Percentiles rank a stretch among this genome's conserved stretches.
These are phyloP conservation scores for Alternaria gansuensis DNA, from an alignment of 2,329 filamentous ascomycete genomes.

Conservation along the genomic window DNA sequence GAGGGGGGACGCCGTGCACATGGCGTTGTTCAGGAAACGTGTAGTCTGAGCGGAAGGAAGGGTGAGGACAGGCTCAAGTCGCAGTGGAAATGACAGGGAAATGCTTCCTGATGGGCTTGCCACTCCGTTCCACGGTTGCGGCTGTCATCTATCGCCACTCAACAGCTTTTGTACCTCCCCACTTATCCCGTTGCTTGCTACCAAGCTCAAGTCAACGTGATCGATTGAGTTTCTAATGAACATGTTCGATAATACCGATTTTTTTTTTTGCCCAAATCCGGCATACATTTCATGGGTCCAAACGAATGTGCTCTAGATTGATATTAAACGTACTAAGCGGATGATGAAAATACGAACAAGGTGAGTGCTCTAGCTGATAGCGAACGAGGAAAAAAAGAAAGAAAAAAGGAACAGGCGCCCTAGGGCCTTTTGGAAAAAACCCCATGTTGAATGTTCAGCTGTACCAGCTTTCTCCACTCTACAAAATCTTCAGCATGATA, in stretches of 20 bases:
- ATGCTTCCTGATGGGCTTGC: background rate
- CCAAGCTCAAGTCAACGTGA: background rate
- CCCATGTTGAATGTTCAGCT: constrained; percentile 19
- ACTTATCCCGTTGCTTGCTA: background rate
- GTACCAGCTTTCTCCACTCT: constrained; percentile 4
- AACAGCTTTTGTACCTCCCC: background rate
- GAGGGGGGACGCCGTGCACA: background rate
- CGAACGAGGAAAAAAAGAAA: constrained; percentile 7
- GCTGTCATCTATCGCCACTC: background rate
- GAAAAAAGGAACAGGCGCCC: background rate
- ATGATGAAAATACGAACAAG: constrained; percentile 1
- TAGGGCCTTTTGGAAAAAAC: constrained; percentile 2
- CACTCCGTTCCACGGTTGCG: background rate
- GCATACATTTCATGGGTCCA: too few relatives aligned
- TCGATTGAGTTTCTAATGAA: too few relatives aligned
- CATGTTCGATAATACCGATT: too few relatives aligned
- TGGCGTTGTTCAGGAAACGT: background rate
- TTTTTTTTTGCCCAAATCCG: too few relatives aligned
- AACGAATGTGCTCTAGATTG: constrained; percentile 5
- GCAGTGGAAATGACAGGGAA: background rate
- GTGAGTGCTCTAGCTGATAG: constrained; percentile 10
- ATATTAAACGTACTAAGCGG: constrained; percentile 15
- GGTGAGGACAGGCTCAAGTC: background rate
- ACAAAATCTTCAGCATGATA: background rate
- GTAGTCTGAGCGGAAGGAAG: background rate